Conservation (phyloP, 495 filamentous ascomycete species). For the Polyplosphaeria fusca region DNA sequence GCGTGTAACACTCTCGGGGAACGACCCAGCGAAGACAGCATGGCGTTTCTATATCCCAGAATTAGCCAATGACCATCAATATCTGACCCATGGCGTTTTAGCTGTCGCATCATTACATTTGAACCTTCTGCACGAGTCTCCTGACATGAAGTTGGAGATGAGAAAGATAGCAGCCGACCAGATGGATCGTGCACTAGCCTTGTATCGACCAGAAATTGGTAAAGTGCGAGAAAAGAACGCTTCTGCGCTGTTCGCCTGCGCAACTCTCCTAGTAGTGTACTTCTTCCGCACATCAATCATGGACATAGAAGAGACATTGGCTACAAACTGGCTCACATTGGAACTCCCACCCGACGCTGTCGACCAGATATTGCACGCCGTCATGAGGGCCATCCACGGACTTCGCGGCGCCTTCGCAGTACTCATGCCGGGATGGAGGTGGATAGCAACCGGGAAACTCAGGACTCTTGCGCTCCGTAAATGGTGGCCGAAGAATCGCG, state of each 20-base stretch:
- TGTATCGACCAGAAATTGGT: constrained; percentile 8
- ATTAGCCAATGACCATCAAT: constrained; percentile 19
- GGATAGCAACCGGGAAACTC: constrained; percentile 12
- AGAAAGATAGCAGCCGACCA: constrained; percentile 14
- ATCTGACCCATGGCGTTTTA: constrained; percentile 24
- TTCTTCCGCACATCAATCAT: constrained; percentile 24
- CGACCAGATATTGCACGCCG: constrained; percentile 3
- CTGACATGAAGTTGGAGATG: constrained; percentile 4
- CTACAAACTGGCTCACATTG: too few species aligned
- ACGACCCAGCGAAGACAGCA: constrained; percentile 14
- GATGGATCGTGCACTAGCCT: constrained; percentile 25
- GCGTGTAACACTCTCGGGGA: constrained; percentile 12
- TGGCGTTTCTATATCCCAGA: constrained; percentile 27
- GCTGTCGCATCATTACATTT: constrained; percentile 29
- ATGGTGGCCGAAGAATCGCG: constrained; percentile 22
- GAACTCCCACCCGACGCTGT: constrained; percentile 1
- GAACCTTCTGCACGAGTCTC: constrained; percentile 6
- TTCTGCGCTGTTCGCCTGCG: constrained; percentile 23
- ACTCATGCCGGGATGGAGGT: constrained; percentile 21
- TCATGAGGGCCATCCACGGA: constrained; percentile 2
- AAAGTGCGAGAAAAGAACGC: constrained; percentile 23
- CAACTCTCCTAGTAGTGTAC: constrained; percentile 26
- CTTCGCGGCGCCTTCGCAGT: constrained; percentile 17
- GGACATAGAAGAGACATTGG: constrained; percentile 23
- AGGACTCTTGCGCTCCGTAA: constrained; percentile 1